Evolutionary conservation across 768 basidiomycete species (phyloP).

Genomic region (Myochromella boudieri): DNA sequence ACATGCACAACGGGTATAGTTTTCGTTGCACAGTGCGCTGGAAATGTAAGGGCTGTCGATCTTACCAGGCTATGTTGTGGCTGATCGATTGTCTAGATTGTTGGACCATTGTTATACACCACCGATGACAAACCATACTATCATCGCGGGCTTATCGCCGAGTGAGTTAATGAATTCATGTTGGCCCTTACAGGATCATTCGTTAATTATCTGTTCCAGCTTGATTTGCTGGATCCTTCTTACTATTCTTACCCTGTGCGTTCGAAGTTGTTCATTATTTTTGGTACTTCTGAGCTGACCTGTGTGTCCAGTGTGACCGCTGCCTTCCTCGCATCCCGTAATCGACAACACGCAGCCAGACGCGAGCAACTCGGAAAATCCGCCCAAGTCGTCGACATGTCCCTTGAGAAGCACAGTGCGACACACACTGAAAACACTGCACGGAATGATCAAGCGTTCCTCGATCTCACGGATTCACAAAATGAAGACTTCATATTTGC

Average conservation of each 20-base stretch:
- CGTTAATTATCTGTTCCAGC: constrained; percentile 18
- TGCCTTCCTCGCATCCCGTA: constrained; percentile 34
- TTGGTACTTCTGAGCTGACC: no score
- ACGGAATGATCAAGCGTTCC: constrained; percentile 32
- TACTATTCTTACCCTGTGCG: constrained; percentile 32
- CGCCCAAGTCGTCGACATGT: constrained; percentile 34
- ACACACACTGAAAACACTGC: constrained; percentile 14
- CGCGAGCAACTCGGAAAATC: constrained; percentile 35
- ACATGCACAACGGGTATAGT: constrained; percentile 39
- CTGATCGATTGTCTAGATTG: constrained; percentile 24
- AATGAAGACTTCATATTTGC: constrained; percentile 34
- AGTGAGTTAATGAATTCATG: constrained; percentile 20
- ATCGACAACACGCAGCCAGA: constrained; percentile 32
- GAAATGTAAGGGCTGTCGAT: constrained; percentile 38
- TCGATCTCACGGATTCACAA: constrained; percentile 36
- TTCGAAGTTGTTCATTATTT: not conserved
- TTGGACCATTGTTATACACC: constrained; percentile 37
- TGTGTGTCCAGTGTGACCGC: constrained; percentile 38
- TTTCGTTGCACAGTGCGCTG: constrained; percentile 46
- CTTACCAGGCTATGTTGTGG: no score
- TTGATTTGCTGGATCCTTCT: constrained; percentile 40
- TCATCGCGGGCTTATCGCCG: constrained; percentile 35
- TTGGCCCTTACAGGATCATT: not conserved
- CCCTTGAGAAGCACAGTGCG: constrained; percentile 30
- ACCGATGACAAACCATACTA: constrained; percentile 38